Percentiles rank a stretch among this genome's conserved stretches.
phyloP scores from a whole-genome alignment of 2,329 filamentous ascomycete species.

The Pseudogymnoascus sp. region DNA sequence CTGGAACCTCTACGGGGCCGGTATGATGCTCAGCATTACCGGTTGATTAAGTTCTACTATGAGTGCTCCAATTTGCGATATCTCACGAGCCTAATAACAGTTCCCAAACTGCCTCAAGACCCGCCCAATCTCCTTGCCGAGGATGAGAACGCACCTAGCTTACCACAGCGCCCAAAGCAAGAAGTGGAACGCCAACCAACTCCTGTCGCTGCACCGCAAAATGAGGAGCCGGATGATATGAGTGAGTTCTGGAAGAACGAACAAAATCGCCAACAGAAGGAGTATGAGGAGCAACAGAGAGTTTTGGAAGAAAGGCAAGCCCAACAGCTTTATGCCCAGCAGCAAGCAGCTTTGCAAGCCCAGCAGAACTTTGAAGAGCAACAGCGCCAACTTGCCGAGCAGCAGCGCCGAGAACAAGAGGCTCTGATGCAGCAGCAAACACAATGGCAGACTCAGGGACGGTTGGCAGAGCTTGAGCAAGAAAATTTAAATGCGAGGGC shows the following conservation, averaged over 20 bases:
- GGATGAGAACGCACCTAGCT: constrained; percentile 71
- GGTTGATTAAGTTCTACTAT: constrained; percentile 96
- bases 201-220: constrained; percentile 59
- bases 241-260: constrained; percentile 97
- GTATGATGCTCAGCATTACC: constrained; percentile 94
- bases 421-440: constrained; percentile 81
- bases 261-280: constrained; percentile 79
- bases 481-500: constrained; percentile 91
- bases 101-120: constrained; percentile 90
- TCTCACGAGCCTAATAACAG: constrained; percentile 88
- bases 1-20: constrained; percentile 77
- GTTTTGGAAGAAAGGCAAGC: constrained; percentile 82
- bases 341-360: constrained; percentile 73
- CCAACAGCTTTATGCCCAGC: constrained; percentile 69
- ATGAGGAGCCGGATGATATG: constrained; percentile 85
- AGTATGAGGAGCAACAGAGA: constrained; percentile 90
- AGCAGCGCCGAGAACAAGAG: constrained; percentile 84
- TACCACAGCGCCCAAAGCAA: constrained; percentile 72
- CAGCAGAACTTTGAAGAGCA: constrained; percentile 96
- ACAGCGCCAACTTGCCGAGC: constrained; percentile 76
- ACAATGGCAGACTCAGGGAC: constrained; percentile 87
- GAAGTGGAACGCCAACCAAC: constrained; percentile 61
- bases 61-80: constrained; percentile 97
- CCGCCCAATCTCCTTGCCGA: constrained; percentile 81
- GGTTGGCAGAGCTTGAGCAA: constrained; percentile 88